Conservation (phyloP, 2,329 filamentous ascomycete species). For the Alternaria postmessia region DNA sequence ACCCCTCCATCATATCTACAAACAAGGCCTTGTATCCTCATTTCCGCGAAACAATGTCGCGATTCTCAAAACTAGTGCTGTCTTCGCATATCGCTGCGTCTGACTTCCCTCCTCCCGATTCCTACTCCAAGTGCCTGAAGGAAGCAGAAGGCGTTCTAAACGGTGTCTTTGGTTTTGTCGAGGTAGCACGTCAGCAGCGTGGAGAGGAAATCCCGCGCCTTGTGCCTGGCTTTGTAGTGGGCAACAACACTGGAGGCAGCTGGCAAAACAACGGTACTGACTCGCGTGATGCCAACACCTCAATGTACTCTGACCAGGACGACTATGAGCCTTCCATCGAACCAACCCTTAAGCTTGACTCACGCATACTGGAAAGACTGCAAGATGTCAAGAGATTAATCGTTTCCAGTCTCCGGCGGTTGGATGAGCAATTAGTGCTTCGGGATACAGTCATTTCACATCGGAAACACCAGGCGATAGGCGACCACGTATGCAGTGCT, state of each 20-base stretch:
- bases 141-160: slow-evolving; percentile 97
- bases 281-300: slow-evolving; percentile 72
- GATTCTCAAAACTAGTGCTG: slow-evolving; percentile 98
- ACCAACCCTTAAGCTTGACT: slow-evolving; percentile 77
- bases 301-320: slow-evolving; percentile 79
- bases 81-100: slow-evolving; percentile 97
- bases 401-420: slow-evolving; percentile 81
- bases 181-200: slow-evolving; percentile 90
- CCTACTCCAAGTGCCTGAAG: slow-evolving; percentile 91
- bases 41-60: slow-evolving; percentile 99
- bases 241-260: slow-evolving; percentile 82
- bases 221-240: slow-evolving; percentile 90
- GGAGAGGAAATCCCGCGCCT: slow-evolving; percentile 93
- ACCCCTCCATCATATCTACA: slow-evolving; percentile 98
- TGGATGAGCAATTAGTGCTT: slow-evolving; percentile 82
- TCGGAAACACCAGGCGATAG: slow-evolving; percentile 78
- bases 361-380: slow-evolving; percentile 78
- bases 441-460: slow-evolving; percentile 84
- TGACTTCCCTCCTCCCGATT: slow-evolving; percentile 94
- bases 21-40: slow-evolving; percentile 98
- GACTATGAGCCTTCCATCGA: slow-evolving; percentile 78
- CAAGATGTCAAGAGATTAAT: slow-evolving; percentile 87
- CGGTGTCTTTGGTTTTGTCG: slow-evolving; percentile 94
- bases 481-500: slow-evolving; percentile 81
- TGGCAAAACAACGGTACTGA: slow-evolving; percentile 77